Percentiles rank a stretch among this genome's conserved stretches.
phyloP scores from a whole-genome alignment of 768 basidiomycete genomes.

The Filobasidium floriforme region DNA sequence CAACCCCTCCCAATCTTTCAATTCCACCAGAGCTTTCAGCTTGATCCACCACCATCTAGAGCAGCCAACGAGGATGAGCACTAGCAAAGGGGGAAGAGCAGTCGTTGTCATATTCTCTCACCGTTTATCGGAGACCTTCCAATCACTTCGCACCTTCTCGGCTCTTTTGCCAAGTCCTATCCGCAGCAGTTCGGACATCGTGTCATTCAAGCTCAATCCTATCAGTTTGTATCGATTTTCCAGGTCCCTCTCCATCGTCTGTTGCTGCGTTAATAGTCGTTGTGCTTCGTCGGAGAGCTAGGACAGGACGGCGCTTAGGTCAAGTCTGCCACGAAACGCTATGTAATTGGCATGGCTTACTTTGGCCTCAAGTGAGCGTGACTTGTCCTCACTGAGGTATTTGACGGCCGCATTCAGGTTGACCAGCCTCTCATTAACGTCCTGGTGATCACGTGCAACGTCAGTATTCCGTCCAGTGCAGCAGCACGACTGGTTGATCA shows the following conservation, averaged over 20 bases:
- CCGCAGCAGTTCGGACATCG: slow-evolving; percentile 66
- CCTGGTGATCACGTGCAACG: not conserved
- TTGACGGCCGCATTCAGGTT: slow-evolving; percentile 77
- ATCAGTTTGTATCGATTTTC: slow-evolving; percentile 72
- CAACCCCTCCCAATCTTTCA: slow-evolving; percentile 75
- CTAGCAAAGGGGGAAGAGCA: not conserved
- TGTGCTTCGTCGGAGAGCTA: slow-evolving; percentile 86
- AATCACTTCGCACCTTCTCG: slow-evolving; percentile 79
- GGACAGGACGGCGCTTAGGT: not conserved
- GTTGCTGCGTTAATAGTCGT: slow-evolving; percentile 68
- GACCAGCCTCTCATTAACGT: slow-evolving; percentile 57
- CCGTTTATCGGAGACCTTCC: slow-evolving; percentile 93
- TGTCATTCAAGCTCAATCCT: slow-evolving; percentile 77
- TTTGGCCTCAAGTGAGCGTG: slow-evolving; percentile 81
- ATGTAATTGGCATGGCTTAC: slow-evolving; percentile 45
- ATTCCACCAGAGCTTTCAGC: slow-evolving; percentile 68
- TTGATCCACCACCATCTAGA: slow-evolving; percentile 89
- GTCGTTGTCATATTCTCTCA: slow-evolving; percentile 43
- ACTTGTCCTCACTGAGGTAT: slow-evolving; percentile 91
- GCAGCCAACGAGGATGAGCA: not conserved
- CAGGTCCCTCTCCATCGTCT: slow-evolving; percentile 76
- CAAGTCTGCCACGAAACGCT: not conserved
- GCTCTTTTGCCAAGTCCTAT: slow-evolving; percentile 78
- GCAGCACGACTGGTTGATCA: not conserved
- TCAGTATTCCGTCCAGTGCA: too few relatives aligned